These are phyloP conservation scores for Ustilago vetiveriae DNA, from an alignment of 1,284 basidiomycete genomes.

Conservation along the genomic window DNA sequence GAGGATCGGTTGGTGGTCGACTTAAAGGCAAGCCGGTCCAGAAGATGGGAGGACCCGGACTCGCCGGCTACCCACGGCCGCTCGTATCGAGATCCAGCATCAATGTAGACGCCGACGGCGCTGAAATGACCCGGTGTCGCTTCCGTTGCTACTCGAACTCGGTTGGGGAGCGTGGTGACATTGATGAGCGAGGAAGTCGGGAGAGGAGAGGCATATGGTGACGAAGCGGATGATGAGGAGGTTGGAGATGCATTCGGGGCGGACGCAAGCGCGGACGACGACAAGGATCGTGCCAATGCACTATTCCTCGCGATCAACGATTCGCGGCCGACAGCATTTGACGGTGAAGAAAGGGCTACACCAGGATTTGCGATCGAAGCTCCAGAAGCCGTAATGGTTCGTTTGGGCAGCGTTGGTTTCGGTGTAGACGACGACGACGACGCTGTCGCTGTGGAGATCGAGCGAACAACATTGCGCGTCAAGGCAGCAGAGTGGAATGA, in stretches of 20 bases:
- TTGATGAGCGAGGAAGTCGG: slow-evolving; percentile 48
- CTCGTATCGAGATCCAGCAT: slow-evolving; percentile 94
- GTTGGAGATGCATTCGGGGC: slow-evolving; percentile 13
- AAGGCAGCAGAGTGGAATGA: slow-evolving; percentile 9
- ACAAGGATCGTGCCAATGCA: slow-evolving; percentile 30
- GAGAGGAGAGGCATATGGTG: slow-evolving; percentile 34
- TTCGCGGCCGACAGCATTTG: slow-evolving; percentile 1
- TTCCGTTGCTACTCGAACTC: slow-evolving; percentile 90
- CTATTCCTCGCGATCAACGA: slow-evolving; percentile 17
- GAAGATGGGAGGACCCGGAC: slow-evolving; percentile 86
- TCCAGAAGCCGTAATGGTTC: slow-evolving; percentile 6
- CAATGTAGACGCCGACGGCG: slow-evolving; percentile 89
- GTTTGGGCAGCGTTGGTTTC: slow-evolving; percentile 8
- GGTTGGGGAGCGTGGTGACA: slow-evolving; percentile 88
- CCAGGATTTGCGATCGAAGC: slow-evolving; percentile 2
- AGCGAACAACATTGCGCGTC: slow-evolving; percentile 13
- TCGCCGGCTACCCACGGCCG: slow-evolving; percentile 72
- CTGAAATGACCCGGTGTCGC: slow-evolving; percentile 92
- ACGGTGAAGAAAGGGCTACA: slow-evolving; percentile 1
- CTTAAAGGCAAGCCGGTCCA: slow-evolving; percentile 97
- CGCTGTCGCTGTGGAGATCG: slow-evolving; percentile 13
- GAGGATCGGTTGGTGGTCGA: slow-evolving; percentile 70
- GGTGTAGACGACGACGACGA: slow-evolving; percentile 9
- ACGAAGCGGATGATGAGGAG: slow-evolving; percentile 14
- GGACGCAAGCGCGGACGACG: slow-evolving; percentile 9